These are phyloP conservation scores for Saxophila tyrrhenica DNA, from an alignment of 495 filamentous ascomycete species.

Conservation along the genomic window DNA sequence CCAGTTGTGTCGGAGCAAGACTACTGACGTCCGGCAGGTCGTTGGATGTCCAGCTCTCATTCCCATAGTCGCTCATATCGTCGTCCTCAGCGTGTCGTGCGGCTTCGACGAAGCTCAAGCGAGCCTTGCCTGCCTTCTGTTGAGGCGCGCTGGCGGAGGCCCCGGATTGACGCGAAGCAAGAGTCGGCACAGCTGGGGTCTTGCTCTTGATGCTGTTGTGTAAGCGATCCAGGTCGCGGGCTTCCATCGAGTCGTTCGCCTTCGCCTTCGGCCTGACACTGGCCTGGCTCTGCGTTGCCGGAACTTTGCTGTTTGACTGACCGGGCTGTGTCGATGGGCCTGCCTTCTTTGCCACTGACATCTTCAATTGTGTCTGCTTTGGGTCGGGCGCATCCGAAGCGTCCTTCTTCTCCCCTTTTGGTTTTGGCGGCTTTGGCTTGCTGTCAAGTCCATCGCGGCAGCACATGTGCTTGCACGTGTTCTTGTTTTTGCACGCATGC, in stretches of 20 bases:
- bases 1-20: neutral
- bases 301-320: neutral
- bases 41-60: neutral
- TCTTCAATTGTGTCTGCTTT: slow-evolving; percentile 16
- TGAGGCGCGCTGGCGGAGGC: neutral
- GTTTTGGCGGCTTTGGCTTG: slow-evolving; percentile 43
- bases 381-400: slow-evolving; percentile 1
- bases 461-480: slow-evolving; percentile 72
- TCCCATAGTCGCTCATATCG: slow-evolving; percentile 5
- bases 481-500: slow-evolving; percentile 68
- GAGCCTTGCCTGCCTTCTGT: slow-evolving; percentile 1
- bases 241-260: neutral
- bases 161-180: neutral
- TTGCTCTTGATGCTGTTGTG: slow-evolving; percentile 11
- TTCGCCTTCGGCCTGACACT: neutral
- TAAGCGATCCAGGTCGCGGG: slow-evolving; percentile 5
- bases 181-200: slow-evolving; percentile 3
- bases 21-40: neutral
- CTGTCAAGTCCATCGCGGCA: slow-evolving; percentile 82
- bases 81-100: neutral
- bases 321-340: neutral
- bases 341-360: slow-evolving; percentile 1
- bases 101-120: slow-evolving; percentile 1
- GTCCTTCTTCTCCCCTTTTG: slow-evolving; percentile 7
- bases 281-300: neutral